These are phyloP conservation scores for Gamsiella multidivaricata DNA, from an alignment of 192 early-diverging fungal species.

Conservation along the genomic window DNA sequence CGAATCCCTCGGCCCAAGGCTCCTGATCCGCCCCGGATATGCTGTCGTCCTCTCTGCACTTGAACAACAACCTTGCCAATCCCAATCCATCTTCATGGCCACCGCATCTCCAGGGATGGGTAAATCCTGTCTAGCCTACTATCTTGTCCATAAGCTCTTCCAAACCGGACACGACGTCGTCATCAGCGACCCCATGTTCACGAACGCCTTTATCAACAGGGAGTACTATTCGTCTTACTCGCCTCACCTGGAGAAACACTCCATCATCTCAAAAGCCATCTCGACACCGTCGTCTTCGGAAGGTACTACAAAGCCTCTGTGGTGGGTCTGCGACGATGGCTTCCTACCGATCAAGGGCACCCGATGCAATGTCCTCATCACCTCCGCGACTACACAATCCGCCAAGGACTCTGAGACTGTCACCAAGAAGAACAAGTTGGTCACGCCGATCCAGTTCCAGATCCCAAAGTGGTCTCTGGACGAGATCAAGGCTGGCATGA, in stretches of 20 bases:
- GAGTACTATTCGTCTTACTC: conserved; percentile 40
- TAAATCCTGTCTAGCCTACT: conserved; percentile 40
- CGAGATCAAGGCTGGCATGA: conserved; percentile 29
- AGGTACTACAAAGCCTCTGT: conserved; percentile 11
- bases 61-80: background rate
- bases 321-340: conserved; percentile 52
- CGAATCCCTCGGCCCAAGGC: conserved; percentile 15
- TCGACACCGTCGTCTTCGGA: background rate
- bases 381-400: background rate
- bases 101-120: conserved; percentile 26
- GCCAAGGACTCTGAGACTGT: conserved; percentile 15
- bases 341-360: conserved; percentile 34
- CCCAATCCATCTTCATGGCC: conserved; percentile 31
- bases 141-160: conserved; percentile 25
- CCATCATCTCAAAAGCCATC: conserved; percentile 18
- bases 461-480: conserved; percentile 41
- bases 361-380: conserved; percentile 26
- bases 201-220: conserved; percentile 29
- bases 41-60: conserved; percentile 29
- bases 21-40: conserved; percentile 38
- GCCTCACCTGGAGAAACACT: conserved; percentile 31
- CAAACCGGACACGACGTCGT: conserved; percentile 37
- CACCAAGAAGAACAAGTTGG: conserved; percentile 24
- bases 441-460: conserved; percentile 27
- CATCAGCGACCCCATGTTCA: conserved; percentile 54